Evolutionary conservation across 192 early-diverging fungal genomes (phyloP), one percentile per base, ranked within the genome.

Genomic region (Coemansia aciculifera): DNA sequence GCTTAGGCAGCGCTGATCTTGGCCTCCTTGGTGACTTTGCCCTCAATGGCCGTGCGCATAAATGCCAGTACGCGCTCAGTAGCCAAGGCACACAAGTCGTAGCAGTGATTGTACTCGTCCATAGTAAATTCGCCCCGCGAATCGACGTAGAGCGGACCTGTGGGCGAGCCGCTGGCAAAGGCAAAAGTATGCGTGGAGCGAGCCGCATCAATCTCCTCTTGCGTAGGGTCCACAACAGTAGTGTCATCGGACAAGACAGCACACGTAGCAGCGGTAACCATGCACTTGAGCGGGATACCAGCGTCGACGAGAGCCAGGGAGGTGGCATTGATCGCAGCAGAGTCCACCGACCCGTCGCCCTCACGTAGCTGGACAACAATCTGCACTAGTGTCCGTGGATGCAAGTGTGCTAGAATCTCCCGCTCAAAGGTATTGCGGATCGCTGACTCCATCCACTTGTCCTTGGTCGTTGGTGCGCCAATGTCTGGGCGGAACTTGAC

Each of bases 261-360:
- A 62, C 90, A 94, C 0, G 90, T 86, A 0, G 93, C 89, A 4
- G 90, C 82, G 5, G 87, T 89, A 0, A 89, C 75, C 48, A 93
- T 86, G 9, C 84, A 73, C 46, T 85, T 90, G 62, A 98, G 72
- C 8, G 95, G 90, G 12, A 98, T 85, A 15, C 93, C 96, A 9
- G 96, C 94, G 74, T 99, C 94, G 49, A 98, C 67, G 24, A 99
- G 85, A 2, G 95, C 94, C 68, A 98, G 56, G 2, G 89, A 83
- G 0, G 89, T 84, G 3, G 95, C 94, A 74, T 98, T 98, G 43
- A 97, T 87, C 4, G 91, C 89, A 5, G 90, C 84, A 10, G 95
- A 68, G 31, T 78, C 79, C 68, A 95, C 92, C 23, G 86, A 86
- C 66, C 97, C 97, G 74, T 97, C 95, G 64, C 90, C 91, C 51